phyloP scores from a whole-genome alignment of 192 early-diverging fungal genomes.

The Rhizophagus sp. region DNA sequence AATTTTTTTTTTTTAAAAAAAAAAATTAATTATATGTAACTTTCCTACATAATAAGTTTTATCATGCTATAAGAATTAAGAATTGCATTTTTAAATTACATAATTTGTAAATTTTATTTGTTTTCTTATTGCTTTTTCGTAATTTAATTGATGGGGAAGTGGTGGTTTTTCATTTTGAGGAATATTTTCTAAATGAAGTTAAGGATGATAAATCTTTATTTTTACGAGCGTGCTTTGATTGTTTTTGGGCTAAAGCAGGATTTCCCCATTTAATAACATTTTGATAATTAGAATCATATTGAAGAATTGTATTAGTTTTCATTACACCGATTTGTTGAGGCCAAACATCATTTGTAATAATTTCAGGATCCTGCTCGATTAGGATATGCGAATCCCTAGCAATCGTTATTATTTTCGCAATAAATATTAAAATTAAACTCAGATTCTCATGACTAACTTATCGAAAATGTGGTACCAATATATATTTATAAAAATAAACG shows the following conservation, averaged over 20 bases:
- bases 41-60: too few relatives aligned
- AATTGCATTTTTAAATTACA: too few relatives aligned
- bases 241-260: not conserved
- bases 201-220: too few relatives aligned
- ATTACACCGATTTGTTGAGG: not conserved
- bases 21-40: too few relatives aligned
- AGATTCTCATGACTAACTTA: not conserved
- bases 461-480: constrained; percentile 3
- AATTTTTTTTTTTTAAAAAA: too few relatives aligned
- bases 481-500: not conserved
- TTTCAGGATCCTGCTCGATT: not conserved
- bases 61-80: too few relatives aligned
- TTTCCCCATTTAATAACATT: constrained; percentile 1
- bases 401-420: too few relatives aligned
- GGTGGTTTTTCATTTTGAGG: constrained; percentile 41
- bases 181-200: constrained; percentile 37
- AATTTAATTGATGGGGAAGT: constrained; percentile 47
- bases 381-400: not conserved
- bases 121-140: constrained; percentile 45
- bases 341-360: constrained; percentile 17
- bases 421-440: too few relatives aligned
- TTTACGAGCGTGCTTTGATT: not conserved
- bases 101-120: too few relatives aligned
- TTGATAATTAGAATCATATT: not conserved
- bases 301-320: constrained; percentile 12